Percentiles rank a stretch among this genome's conserved stretches.
Conservation (phyloP, 768 basidiomycete genomes). For the Tulasnella sp. region DNA sequence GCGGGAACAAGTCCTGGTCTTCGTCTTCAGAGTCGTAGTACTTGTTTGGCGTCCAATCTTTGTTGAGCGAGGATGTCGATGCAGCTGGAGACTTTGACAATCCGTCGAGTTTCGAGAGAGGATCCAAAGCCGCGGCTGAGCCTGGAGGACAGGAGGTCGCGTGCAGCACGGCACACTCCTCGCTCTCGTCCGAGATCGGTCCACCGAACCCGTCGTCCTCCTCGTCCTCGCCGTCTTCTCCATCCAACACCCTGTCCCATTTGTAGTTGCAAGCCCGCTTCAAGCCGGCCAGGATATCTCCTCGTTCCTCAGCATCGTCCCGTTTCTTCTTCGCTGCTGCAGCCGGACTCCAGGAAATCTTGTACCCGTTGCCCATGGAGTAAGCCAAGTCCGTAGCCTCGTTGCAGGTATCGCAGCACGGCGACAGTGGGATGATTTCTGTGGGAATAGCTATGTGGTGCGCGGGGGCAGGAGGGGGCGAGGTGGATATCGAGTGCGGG, state of each 20-base stretch:
- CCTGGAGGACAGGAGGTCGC: constrained; percentile 6
- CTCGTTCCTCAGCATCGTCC: constrained; percentile 17
- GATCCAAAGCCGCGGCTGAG: constrained; percentile 12
- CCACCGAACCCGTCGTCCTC: constrained; percentile 14
- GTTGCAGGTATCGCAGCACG: constrained; percentile 17
- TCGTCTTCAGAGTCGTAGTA: constrained; percentile 25
- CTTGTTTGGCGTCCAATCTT: constrained; percentile 20
- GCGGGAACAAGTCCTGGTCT: constrained; percentile 25
- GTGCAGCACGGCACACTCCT: neutral
- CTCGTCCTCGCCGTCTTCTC: constrained; percentile 12
- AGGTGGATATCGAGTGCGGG: neutral
- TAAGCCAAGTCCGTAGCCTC: constrained; percentile 5
- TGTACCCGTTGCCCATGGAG: constrained; percentile 5
- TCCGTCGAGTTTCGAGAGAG: constrained; percentile 25
- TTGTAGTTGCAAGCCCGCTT: constrained; percentile 9
- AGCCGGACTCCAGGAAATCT: constrained; percentile 21
- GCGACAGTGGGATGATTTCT: constrained; percentile 16
- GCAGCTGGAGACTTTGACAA: neutral
- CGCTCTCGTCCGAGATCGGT: neutral
- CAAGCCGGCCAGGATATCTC: constrained; percentile 22
- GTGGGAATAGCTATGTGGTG: neutral
- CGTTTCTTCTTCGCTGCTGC: constrained; percentile 28
- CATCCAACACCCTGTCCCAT: neutral
- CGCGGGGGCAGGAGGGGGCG: constrained; percentile 1
- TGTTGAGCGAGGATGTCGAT: constrained; percentile 20